phyloP scores from a whole-genome alignment of 1,284 basidiomycete genomes.

The Rhodotorula mucilaginosa region DNA sequence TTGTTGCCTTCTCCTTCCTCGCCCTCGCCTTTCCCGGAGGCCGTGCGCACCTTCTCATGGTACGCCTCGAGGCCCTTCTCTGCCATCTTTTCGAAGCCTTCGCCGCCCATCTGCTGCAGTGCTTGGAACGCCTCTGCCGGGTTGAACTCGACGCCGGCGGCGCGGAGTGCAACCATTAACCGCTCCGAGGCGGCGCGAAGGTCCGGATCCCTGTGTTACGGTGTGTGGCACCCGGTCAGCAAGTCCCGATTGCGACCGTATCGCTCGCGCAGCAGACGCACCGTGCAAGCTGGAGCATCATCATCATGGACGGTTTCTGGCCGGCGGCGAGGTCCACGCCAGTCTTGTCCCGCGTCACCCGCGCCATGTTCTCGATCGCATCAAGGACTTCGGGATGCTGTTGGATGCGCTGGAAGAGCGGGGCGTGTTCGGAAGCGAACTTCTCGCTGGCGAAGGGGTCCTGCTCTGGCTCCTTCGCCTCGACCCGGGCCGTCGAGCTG shows the following conservation, averaged over 20 bases:
- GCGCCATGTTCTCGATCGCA: conserved; percentile 28
- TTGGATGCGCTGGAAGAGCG: conserved; percentile 31
- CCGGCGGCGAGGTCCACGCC: conserved; percentile 34
- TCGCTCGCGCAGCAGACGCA: not conserved
- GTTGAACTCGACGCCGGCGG: conserved; percentile 33
- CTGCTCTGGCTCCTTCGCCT: conserved; percentile 8
- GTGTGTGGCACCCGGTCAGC: too few species aligned
- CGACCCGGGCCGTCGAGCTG: not conserved
- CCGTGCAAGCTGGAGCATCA: conserved; percentile 36
- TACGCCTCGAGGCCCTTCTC: conserved; percentile 2
- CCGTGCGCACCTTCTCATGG: conserved; percentile 11
- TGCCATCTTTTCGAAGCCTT: conserved; percentile 16
- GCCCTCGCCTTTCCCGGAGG: conserved; percentile 1
- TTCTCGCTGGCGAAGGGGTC: conserved; percentile 23
- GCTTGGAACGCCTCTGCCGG: conserved; percentile 38
- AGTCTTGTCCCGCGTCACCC: conserved; percentile 29
- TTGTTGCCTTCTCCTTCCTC: conserved; percentile 17
- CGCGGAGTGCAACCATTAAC: conserved; percentile 22
- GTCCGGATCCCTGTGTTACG: conserved; percentile 25
- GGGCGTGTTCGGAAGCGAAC: conserved; percentile 16
- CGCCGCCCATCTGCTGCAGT: conserved; percentile 35
- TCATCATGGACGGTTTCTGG: conserved; percentile 28
- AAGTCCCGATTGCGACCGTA: not conserved
- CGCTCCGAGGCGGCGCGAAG: conserved; percentile 31
- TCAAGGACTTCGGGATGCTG: conserved; percentile 25